phyloP scores from a whole-genome alignment of 768 basidiomycete genomes.

The Lentinus tigrinus region DNA sequence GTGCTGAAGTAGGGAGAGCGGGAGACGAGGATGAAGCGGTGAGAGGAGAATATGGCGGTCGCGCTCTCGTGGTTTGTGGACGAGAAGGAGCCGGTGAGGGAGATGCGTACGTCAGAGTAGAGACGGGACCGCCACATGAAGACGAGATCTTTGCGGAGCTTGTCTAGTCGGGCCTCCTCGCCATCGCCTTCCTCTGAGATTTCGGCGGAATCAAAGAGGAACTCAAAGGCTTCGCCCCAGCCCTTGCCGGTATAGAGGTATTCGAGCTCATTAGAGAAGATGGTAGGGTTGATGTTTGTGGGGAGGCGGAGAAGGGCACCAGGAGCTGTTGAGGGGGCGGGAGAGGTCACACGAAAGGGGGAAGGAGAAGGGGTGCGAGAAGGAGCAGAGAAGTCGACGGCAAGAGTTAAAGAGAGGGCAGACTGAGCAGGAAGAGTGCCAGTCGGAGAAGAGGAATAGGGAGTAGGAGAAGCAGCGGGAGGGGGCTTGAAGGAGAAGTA shows the following conservation, averaged over 20 bases:
- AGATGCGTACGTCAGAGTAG: slow-evolving; percentile 88
- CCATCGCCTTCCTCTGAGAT: slow-evolving; percentile 40
- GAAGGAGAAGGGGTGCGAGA: slow-evolving; percentile 48
- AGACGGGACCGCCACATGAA: slow-evolving; percentile 97
- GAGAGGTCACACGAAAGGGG: slow-evolving; percentile 44
- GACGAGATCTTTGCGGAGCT: slow-evolving; percentile 88
- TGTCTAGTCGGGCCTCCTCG: slow-evolving; percentile 67
- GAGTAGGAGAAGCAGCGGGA: slow-evolving; percentile 48
- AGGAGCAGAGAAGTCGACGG: slow-evolving; percentile 39
- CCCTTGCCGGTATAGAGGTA: slow-evolving; percentile 94
- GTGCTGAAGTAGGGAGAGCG: slow-evolving; percentile 86
- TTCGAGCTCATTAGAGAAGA: slow-evolving; percentile 90
- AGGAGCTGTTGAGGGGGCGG: slow-evolving; percentile 40
- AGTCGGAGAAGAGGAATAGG: slow-evolving; percentile 48
- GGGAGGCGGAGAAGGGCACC: slow-evolving; percentile 58
- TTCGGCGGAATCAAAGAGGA: slow-evolving; percentile 68
- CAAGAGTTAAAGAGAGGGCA: slow-evolving; percentile 54
- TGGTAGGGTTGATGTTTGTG: slow-evolving; percentile 68
- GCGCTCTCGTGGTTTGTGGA: slow-evolving; percentile 63
- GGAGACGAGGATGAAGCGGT: slow-evolving; percentile 90
- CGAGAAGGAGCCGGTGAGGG: slow-evolving; percentile 68
- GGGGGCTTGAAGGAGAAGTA: slow-evolving; percentile 80
- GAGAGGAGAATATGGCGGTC: slow-evolving; percentile 86
- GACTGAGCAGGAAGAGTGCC: slow-evolving; percentile 57
- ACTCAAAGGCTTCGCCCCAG: slow-evolving; percentile 84